These are phyloP conservation scores for Malus sieversii DNA, from an alignment of 306 rosid species.

Conservation along the genomic window DNA sequence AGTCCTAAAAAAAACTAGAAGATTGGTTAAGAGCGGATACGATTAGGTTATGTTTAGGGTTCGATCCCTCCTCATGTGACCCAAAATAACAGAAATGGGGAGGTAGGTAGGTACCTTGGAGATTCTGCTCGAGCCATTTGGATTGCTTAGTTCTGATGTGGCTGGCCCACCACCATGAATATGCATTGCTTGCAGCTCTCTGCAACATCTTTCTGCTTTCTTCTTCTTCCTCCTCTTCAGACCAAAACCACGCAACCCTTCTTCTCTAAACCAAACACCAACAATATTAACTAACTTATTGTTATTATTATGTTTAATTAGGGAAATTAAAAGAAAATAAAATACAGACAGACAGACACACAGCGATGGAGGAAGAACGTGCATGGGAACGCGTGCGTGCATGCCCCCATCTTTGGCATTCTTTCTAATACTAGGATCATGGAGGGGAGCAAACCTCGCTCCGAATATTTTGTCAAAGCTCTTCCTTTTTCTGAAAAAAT, in stretches of 20 bases:
- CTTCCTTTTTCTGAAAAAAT: constrained; percentile 1
- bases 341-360: neutral
- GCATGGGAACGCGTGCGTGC: constrained; percentile 28
- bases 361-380: constrained; percentile 24
- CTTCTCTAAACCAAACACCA: neutral
- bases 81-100: neutral
- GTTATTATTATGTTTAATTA: neutral
- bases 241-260: constrained; percentile 29
- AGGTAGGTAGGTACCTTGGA: constrained; percentile 44
- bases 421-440: constrained; percentile 48
- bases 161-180: constrained; percentile 99
- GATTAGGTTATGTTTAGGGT: neutral
- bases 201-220: constrained; percentile 53
- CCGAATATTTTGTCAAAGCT: constrained; percentile 33
- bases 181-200: constrained; percentile 98
- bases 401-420: constrained; percentile 5
- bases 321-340: neutral
- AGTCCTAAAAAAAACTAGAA: neutral
- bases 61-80: no score
- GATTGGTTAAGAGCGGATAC: neutral
- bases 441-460: constrained; percentile 86
- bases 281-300: neutral
- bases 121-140: constrained; percentile 96
- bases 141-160: constrained; percentile 98
- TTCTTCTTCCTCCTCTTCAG: constrained; percentile 2